Conservation (phyloP, 1,284 basidiomycete genomes). For the Naganishia liquefaciens region DNA sequence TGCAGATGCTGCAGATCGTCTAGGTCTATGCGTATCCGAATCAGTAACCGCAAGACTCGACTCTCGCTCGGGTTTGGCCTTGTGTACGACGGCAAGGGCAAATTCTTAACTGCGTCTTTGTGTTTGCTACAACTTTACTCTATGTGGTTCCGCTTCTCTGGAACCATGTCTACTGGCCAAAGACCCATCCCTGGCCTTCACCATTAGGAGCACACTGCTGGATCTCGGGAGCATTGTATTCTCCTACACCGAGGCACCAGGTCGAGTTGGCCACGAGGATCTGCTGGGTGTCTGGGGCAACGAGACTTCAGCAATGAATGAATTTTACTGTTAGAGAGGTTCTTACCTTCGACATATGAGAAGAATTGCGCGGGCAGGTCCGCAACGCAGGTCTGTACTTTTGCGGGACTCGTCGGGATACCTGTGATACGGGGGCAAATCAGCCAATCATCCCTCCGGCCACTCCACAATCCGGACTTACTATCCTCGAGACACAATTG, state of each 20-base stretch:
- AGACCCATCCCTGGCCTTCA: not conserved
- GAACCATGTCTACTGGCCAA: not conserved
- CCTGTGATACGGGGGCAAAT: not conserved
- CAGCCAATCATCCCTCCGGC: not conserved
- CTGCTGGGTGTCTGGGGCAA: not conserved
- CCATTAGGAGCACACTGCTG: conserved; percentile 7
- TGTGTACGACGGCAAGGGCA: too few species aligned
- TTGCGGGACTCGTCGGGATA: conserved; percentile 2
- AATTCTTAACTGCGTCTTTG: too few species aligned
- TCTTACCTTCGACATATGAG: not conserved
- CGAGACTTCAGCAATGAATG: not conserved
- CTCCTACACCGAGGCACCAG: conserved; percentile 10
- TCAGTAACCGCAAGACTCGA: too few species aligned
- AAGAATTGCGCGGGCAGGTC: conserved; percentile 4
- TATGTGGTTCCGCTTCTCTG: too few species aligned
- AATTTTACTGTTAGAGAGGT: not conserved
- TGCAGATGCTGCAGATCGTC: too few species aligned
- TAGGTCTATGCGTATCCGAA: too few species aligned
- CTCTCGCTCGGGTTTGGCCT: too few species aligned
- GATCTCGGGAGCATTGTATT: conserved; percentile 21
- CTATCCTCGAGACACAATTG: conserved; percentile 15
- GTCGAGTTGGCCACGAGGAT: conserved; percentile 21
- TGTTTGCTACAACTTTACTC: too few species aligned
- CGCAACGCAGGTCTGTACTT: not conserved
- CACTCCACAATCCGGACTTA: not conserved